A percentile compares a stretch with the other conserved stretches of the same genome.
phyloP scores from a whole-genome alignment of 139 green algal genomes.

The Chlorella sp. region DNA sequence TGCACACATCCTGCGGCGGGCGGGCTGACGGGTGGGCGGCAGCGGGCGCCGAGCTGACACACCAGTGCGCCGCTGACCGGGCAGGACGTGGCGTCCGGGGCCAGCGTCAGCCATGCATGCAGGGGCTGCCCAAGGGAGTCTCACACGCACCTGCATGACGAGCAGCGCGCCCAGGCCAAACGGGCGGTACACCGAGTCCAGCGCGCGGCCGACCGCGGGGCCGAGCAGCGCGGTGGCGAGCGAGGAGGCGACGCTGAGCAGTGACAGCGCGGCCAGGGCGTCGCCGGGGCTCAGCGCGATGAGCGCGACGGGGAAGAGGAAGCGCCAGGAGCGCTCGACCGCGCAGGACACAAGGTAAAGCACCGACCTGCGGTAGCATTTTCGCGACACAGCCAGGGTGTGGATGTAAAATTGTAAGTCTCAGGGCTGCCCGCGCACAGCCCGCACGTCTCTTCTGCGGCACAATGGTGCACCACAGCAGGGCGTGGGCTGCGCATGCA shows the following conservation, averaged over 20 bases:
- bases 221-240: neutral
- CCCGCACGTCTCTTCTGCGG: too few species aligned
- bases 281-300: neutral
- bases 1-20: neutral
- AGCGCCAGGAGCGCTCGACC: constrained; percentile 56
- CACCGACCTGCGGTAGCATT: constrained; percentile 13
- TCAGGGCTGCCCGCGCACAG: too few species aligned
- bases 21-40: too few species aligned
- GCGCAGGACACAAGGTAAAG: constrained; percentile 31
- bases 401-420: too few species aligned
- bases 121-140: too few species aligned
- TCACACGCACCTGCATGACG: constrained; percentile 22
- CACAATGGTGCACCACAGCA: too few species aligned
- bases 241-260: neutral
- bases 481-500: too few species aligned
- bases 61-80: too few species aligned
- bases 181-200: constrained; percentile 35
- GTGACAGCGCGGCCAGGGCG: neutral
- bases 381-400: too few species aligned
- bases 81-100: too few species aligned
- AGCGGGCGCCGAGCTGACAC: too few species aligned
- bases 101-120: too few species aligned
- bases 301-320: constrained; percentile 44
- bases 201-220: constrained; percentile 14
- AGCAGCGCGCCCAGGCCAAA: constrained; percentile 35